These are phyloP conservation scores for Mycocentrospora acerina DNA, from an alignment of 2,329 filamentous ascomycete species.

Conservation along the genomic window DNA sequence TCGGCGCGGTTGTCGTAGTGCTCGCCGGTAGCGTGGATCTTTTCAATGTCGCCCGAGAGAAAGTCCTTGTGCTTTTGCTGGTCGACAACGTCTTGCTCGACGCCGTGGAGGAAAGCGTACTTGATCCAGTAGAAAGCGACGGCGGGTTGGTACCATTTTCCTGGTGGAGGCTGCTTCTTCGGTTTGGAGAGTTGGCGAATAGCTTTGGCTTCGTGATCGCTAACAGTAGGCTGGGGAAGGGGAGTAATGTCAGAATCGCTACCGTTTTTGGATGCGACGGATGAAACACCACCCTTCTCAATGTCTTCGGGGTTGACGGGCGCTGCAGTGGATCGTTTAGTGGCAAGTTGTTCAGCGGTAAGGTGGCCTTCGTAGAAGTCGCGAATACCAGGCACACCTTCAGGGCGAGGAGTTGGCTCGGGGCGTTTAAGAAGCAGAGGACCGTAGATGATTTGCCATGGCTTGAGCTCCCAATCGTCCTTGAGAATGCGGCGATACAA, in stretches of 20 bases:
- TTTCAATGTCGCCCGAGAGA: constrained; percentile 56
- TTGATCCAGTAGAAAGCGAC: constrained; percentile 52
- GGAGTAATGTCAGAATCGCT: constrained; percentile 24
- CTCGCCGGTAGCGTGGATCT: constrained; percentile 57
- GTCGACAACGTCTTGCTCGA: constrained; percentile 53
- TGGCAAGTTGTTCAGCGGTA: constrained; percentile 55
- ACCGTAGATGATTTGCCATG: constrained; percentile 57
- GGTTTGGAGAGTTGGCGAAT: constrained; percentile 13
- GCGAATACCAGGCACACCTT: constrained; percentile 37
- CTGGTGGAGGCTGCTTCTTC: constrained; percentile 34
- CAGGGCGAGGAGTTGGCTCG: constrained; percentile 45
- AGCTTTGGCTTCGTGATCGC: constrained; percentile 3
- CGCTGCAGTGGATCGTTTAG: constrained; percentile 22
- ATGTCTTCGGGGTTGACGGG: constrained; percentile 18
- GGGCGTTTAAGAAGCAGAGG: constrained; percentile 53
- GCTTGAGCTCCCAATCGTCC: constrained; percentile 62
- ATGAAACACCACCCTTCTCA: constrained; percentile 24
- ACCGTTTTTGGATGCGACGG: constrained; percentile 8
- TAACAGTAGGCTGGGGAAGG: constrained; percentile 5
- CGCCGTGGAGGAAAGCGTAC: constrained; percentile 51
- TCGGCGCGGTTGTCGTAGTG: constrained; percentile 64
- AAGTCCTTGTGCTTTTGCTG: constrained; percentile 47
- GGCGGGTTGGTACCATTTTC: constrained; percentile 46
- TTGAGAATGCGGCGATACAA: constrained; percentile 60
- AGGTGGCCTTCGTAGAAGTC: constrained; percentile 61